Conservation (phyloP, 176 grass and related monocot species). For the Coix lacrymajobi region DNA sequence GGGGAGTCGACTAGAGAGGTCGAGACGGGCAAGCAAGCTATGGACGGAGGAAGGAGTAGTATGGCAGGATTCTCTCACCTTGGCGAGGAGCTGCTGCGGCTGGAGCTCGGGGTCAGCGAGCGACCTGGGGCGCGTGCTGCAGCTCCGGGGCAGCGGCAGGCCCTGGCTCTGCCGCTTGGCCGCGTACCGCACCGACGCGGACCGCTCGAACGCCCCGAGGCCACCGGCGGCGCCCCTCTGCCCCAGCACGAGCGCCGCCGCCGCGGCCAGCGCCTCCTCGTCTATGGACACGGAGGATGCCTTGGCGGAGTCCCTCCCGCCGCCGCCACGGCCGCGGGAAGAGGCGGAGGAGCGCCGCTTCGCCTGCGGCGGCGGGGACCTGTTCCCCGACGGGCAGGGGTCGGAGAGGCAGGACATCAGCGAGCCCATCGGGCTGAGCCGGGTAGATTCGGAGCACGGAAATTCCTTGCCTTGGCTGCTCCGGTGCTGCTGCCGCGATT, state of each 20-base stretch:
- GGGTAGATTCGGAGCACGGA: not conserved
- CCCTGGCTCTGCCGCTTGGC: conserved; percentile 49
- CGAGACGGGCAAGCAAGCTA: not conserved
- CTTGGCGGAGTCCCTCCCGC: conserved; percentile 34
- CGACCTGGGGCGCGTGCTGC: conserved; percentile 75
- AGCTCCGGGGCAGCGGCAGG: conserved; percentile 69
- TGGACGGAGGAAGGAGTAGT: not conserved
- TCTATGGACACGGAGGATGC: conserved; percentile 46
- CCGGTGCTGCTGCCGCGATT: not conserved
- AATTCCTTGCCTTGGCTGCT: not conserved
- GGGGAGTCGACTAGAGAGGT: not conserved
- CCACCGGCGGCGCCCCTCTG: conserved; percentile 35
- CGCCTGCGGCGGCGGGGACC: conserved; percentile 12
- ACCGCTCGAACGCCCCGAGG: conserved; percentile 57
- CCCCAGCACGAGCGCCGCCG: conserved; percentile 58
- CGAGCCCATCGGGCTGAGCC: conserved; percentile 39
- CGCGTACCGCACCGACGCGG: conserved; percentile 62
- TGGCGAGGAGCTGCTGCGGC: conserved; percentile 72
- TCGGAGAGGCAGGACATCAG: conserved; percentile 67
- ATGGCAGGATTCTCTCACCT: conserved; percentile 38
- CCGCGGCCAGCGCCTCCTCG: conserved; percentile 80
- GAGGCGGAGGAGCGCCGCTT: conserved; percentile 35
- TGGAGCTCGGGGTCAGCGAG: conserved; percentile 72
- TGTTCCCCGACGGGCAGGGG: not conserved
- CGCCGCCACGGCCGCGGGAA: conserved; percentile 24